phyloP scores from a whole-genome alignment of 2,329 filamentous ascomycete species.

The Gliomastix tumulicola region DNA sequence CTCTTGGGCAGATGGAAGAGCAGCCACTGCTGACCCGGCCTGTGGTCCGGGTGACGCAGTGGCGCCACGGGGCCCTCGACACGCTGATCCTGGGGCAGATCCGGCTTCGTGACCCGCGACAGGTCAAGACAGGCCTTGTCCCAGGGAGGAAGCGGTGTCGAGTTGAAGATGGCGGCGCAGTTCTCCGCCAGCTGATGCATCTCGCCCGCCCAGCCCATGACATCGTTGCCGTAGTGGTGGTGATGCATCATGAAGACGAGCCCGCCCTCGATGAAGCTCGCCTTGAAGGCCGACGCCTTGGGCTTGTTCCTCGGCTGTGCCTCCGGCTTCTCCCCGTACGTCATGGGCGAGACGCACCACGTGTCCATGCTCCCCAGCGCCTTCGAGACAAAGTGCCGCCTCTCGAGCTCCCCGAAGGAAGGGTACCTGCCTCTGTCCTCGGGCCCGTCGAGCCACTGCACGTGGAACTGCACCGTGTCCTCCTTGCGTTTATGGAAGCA shows the following conservation, averaged over 20 bases:
- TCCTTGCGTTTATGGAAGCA: conserved; percentile 25
- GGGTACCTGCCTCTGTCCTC: conserved; percentile 18
- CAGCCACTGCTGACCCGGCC: conserved; percentile 12
- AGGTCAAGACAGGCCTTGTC: conserved; percentile 24
- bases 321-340: conserved; percentile 29
- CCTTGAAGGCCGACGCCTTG: conserved; percentile 26
- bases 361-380: conserved; percentile 21
- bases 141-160: conserved; percentile 22
- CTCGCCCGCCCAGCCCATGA: conserved; percentile 31
- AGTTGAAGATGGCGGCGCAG: conserved; percentile 22
- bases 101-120: conserved; percentile 20
- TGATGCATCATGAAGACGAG: conserved; percentile 31
- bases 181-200: conserved; percentile 33
- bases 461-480: conserved; percentile 22
- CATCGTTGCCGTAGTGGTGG: conserved; percentile 34
- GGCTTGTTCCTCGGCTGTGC: conserved; percentile 23
- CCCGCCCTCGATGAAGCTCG: conserved; percentile 31
- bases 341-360: conserved; percentile 28
- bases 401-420: conserved; percentile 28
- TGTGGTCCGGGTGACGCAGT: conserved; percentile 19
- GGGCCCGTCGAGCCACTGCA: conserved; percentile 26
- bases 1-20: conserved; percentile 36
- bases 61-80: conserved; percentile 20
- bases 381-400: conserved; percentile 20
- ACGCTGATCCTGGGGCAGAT: conserved; percentile 15